Evolutionary conservation across 1,139 yeast species (phyloP).

Genomic region (Sugiyamaella paludigena): DNA sequence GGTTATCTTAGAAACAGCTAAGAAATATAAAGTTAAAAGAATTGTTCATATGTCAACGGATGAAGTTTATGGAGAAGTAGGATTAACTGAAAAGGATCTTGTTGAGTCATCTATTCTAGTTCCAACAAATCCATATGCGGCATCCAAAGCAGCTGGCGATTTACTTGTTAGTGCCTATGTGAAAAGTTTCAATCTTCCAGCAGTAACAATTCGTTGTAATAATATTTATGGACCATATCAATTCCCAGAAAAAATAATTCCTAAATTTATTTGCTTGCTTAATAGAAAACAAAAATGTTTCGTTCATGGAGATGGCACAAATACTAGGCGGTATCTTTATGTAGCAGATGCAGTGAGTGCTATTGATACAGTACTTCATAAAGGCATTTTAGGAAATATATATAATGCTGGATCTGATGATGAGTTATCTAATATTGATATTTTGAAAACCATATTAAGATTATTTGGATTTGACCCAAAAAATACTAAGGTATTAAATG

Average conservation of each 20-base stretch:
- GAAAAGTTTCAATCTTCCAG: slow-evolving; percentile 47
- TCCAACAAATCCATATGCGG: slow-evolving; percentile 62
- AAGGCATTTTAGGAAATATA: slow-evolving; percentile 39
- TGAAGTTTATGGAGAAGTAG: slow-evolving; percentile 55
- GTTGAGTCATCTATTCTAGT: slow-evolving; percentile 42
- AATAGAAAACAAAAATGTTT: slow-evolving; percentile 33
- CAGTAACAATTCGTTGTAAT: slow-evolving; percentile 49
- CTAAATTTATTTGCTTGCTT: slow-evolving; percentile 40
- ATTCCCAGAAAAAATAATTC: slow-evolving; percentile 57
- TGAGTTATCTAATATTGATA: slow-evolving; percentile 45
- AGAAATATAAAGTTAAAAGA: slow-evolving; percentile 31
- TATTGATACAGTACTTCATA: slow-evolving; percentile 39
- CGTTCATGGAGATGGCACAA: slow-evolving; percentile 51
- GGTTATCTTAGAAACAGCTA: slow-evolving; percentile 47
- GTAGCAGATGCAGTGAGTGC: slow-evolving; percentile 51
- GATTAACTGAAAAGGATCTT: slow-evolving; percentile 33
- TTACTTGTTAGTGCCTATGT: slow-evolving; percentile 50
- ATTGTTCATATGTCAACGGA: slow-evolving; percentile 59
- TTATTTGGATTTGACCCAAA: slow-evolving; percentile 29
- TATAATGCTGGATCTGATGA: slow-evolving; percentile 51
- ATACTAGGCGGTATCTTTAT: slow-evolving; percentile 49
- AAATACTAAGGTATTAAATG: slow-evolving; percentile 18
- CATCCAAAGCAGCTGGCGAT: slow-evolving; percentile 58
- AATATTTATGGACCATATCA: slow-evolving; percentile 59
- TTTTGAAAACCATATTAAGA: slow-evolving; percentile 33